Base-by-base conservation (phyloP, 139 green algal species). In the Ettlia oleoabundans region DNA sequence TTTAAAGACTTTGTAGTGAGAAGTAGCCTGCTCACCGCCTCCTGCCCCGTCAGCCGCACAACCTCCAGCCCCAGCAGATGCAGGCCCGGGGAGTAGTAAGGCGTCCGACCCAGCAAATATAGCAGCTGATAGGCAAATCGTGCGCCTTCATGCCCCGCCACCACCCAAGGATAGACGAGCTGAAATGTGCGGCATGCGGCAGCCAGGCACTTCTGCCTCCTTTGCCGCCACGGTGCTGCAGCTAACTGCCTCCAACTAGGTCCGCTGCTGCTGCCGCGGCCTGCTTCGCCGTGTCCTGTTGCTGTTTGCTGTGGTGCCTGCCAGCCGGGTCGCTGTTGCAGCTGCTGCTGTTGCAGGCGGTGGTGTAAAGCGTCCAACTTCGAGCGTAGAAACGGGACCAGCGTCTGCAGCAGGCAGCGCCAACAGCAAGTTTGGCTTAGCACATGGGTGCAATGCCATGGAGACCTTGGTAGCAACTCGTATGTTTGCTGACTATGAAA, bases 51-150 rank as follows among this genome's bases (percentile, higher is more conserved):
- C 30, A 93, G 82, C 0, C 94, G 78, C 8, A 88, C 86, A 32
- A 97, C 53, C 30, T 82, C 64, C 61, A 95, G 84, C 3, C 92
- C 80, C 35, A 95, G 84, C 37, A 92, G 74, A 18, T 92, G 87
- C 74, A 94, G 80, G 21, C 61, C 61, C 0, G 92, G 92, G 1
- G 87, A 89, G 66, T 84, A 93, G 64, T 81, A 93, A 0, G 88
- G 83, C 0, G 82, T 83, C 9, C 69, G 58, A 0, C 84, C 84
- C 77, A 97, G 76, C 72, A 97, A 78, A 78, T 95, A 97, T 0
- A 82, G 35, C 76, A 95, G 58, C 83, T 97, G 93, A 81, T 95
- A 96, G 13, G 76, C 82, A 52, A 97, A 91, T 10, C 74, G 72
- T 1, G 77, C 43, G 10, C 77, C 89, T 74, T 97, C 90, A 42